Percentiles rank a stretch among this genome's conserved stretches.
Conservation (phyloP, 257 asterid species). For the Jasminum sambac region DNA sequence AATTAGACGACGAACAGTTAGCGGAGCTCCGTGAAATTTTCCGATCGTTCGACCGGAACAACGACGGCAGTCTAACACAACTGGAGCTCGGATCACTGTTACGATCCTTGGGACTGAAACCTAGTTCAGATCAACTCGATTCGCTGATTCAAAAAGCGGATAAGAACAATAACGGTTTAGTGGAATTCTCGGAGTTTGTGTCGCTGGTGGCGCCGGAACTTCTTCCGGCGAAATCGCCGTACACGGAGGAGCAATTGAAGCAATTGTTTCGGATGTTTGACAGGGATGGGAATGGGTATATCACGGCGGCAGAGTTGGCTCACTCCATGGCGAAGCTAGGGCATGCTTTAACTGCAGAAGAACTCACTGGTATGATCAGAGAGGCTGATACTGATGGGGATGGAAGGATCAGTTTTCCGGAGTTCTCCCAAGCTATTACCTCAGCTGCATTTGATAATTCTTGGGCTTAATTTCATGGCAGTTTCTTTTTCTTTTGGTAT, state of each 20-base stretch:
- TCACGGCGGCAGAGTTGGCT: constrained; percentile 91
- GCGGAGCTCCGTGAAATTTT: constrained; percentile 87
- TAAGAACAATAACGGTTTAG: constrained; percentile 74
- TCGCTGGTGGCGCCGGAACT: constrained; percentile 92
- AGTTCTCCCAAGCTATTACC: constrained; percentile 80
- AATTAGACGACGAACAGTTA: constrained; percentile 76
- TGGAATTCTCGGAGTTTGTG: constrained; percentile 90
- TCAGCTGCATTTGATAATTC: constrained; percentile 93
- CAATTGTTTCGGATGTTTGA: constrained; percentile 79
- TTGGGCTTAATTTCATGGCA: constrained; percentile 47
- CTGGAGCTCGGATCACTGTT: constrained; percentile 84
- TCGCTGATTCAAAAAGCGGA: constrained; percentile 75
- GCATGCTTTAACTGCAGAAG: constrained; percentile 86
- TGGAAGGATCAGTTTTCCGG: constrained; percentile 80
- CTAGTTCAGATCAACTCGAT: constrained; percentile 85
- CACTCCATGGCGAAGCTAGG: constrained; percentile 95
- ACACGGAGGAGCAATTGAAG: constrained; percentile 83
- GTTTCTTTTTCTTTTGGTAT: constrained; percentile 21
- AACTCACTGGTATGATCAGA: constrained; percentile 84
- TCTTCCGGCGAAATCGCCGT: constrained; percentile 78
- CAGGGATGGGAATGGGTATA: constrained; percentile 82
- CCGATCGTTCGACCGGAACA: constrained; percentile 83
- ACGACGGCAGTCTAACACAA: constrained; percentile 89
- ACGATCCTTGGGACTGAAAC: constrained; percentile 80
- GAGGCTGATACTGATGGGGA: constrained; percentile 93